phyloP scores from a whole-genome alignment of 305 asterid species.

The Rubia peregrina region DNA sequence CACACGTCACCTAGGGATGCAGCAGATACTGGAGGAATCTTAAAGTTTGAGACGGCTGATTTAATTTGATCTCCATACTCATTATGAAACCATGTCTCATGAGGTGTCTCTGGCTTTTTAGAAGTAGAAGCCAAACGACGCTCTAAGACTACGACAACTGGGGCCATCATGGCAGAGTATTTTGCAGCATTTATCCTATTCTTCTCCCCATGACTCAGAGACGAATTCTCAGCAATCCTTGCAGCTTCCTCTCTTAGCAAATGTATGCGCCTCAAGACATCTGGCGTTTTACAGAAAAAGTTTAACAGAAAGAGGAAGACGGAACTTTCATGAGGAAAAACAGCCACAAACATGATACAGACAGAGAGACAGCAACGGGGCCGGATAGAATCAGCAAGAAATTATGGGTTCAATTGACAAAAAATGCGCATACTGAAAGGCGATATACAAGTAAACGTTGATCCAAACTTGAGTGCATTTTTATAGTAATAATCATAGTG shows the following conservation, averaged over 20 bases:
- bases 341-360: neutral
- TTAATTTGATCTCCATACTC: slow-evolving; percentile 73
- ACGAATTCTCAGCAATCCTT: slow-evolving; percentile 71
- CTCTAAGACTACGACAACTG: slow-evolving; percentile 85
- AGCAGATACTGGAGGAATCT: slow-evolving; percentile 86
- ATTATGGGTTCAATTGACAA: neutral
- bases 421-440: neutral
- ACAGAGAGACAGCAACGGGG: neutral
- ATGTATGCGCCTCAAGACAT: slow-evolving; percentile 92
- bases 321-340: slow-evolving; percentile 1
- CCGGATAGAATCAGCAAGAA: neutral
- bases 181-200: slow-evolving; percentile 92
- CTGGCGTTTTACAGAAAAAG: slow-evolving; percentile 34
- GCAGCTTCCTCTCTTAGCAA: slow-evolving; percentile 96
- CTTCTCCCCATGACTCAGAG: slow-evolving; percentile 85
- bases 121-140: slow-evolving; percentile 96
- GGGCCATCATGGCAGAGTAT: slow-evolving; percentile 99
- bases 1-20: slow-evolving; percentile 91
- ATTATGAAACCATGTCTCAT: slow-evolving; percentile 79
- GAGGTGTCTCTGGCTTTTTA: slow-evolving; percentile 96
- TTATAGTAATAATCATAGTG: neutral
- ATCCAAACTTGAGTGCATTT: neutral
- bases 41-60: slow-evolving; percentile 73
- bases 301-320: slow-evolving; percentile 18
- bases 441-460: neutral